Percentiles rank a stretch among this genome's conserved stretches.
Conservation (phyloP, 257 asterid species). For the Nicotiana knightiana region DNA sequence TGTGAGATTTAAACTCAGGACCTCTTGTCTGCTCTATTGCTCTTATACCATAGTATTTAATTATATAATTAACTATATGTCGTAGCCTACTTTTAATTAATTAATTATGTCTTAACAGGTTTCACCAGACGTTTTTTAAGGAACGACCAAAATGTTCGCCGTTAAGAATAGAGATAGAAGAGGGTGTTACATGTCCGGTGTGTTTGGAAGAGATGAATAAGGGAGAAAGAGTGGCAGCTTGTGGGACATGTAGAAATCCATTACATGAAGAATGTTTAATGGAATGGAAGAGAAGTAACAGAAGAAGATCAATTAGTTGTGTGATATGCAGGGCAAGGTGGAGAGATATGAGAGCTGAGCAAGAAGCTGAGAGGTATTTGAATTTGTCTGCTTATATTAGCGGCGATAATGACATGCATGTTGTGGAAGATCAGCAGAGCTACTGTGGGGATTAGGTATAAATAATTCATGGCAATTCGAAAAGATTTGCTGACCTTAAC, state of each 20-base stretch:
- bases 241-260: conserved; percentile 66
- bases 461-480: too few species aligned
- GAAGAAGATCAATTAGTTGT: conserved; percentile 67
- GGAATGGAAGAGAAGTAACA: conserved; percentile 76
- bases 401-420: conserved; percentile 34
- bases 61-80: too few species aligned
- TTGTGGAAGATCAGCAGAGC: not conserved
- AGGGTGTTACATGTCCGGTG: conserved; percentile 60
- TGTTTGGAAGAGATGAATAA: conserved; percentile 80
- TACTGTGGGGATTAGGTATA: not conserved
- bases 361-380: conserved; percentile 56
- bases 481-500: too few species aligned
- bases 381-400: conserved; percentile 65
- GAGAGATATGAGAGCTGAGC: conserved; percentile 45
- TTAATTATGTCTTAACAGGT: conserved; percentile 9
- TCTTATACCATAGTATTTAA: not conserved
- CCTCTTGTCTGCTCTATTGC: not conserved
- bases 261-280: conserved; percentile 79
- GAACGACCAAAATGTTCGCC: conserved; percentile 12
- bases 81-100: not conserved
- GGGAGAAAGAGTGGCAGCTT: conserved; percentile 60
- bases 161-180: conserved; percentile 31
- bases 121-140: conserved; percentile 45
- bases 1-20: not conserved
- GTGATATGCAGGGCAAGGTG: conserved; percentile 95